Evolutionary conservation across 352 stramenopile species (phyloP), one percentile per base, ranked within the genome.

Genomic region (Globisporangium middletonii): DNA sequence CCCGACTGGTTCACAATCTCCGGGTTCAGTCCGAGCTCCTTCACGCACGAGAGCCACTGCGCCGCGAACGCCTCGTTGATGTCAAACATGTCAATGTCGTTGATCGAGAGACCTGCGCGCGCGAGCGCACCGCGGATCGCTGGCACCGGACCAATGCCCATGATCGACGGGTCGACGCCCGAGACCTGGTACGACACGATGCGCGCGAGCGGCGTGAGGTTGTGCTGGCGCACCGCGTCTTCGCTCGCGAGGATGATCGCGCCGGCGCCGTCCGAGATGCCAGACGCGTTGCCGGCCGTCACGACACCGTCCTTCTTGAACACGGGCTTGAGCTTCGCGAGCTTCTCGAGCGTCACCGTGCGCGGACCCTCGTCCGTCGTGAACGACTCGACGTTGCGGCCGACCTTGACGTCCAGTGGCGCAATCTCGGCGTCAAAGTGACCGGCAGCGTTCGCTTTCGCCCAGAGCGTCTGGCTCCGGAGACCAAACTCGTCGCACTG

Each of bases 21-120:
- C 42, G 94, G 90, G 72, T 99, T 88, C 44, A 99, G 68, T 9
- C 94, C 90, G n/a, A 99, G 75, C 64, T 97, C 96, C 75, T 98
- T 98, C 62, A 97, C 86, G 62, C 96, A 98, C 18, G 96, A 80
- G 50, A 99, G 77, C 78, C 95, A 98, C 76, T 99, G 95, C 11
- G 94, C 86, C 8, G 97, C 96, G 73, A 99, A 99, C 11, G 97
- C 97, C 80, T 99, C 97, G 73, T 99, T 99, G 72, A 99, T 98
- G 77, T 99, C 96, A 15, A 98, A 79, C 43, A 98, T 87, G 73
- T 99, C 97, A 61, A 99, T 97, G 72, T 99, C 93, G 23, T 80
- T 69, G 47, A 98, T 72, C 42, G 74, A 76, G 33, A 98, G 75
- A 43, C 92, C 90, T 2, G 95, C 92, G 43, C 81, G 85, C 43